phyloP scores from a whole-genome alignment of 495 filamentous ascomycete species.

The Parmelia sp. region DNA sequence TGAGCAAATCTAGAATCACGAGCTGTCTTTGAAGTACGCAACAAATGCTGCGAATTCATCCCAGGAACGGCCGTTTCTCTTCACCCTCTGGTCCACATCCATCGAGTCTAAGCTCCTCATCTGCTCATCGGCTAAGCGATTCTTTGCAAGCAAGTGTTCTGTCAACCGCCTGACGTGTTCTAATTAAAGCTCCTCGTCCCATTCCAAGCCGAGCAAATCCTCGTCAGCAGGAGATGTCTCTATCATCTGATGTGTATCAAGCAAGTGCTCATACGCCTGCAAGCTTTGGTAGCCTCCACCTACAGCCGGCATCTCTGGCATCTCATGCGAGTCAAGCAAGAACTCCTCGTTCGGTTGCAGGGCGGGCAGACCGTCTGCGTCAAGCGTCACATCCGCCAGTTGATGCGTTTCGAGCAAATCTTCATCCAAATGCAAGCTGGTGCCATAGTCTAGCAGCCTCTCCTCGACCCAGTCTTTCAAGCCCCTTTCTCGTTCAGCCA shows the following conservation, averaged over 20 bases:
- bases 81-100: not conserved
- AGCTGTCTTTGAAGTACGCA: not conserved
- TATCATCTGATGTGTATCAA: not conserved
- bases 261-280: not conserved
- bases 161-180: not conserved
- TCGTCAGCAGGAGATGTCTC: not conserved
- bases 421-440: not conserved
- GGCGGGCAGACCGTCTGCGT: not conserved
- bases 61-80: not conserved
- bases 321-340: not conserved
- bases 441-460: conserved; percentile 25
- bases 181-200: not conserved
- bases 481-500: conserved; percentile 55
- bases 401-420: not conserved
- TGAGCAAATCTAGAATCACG: not conserved
- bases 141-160: not conserved
- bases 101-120: not conserved
- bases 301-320: not conserved
- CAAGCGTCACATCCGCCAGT: not conserved
- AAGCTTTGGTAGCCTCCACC: not conserved
- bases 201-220: not conserved
- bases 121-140: not conserved
- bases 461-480: conserved; percentile 61
- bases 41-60: not conserved
- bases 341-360: conserved; percentile 27